Conservation (phyloP, 2,329 filamentous ascomycete genomes). For the Pyricularia grisea region DNA sequence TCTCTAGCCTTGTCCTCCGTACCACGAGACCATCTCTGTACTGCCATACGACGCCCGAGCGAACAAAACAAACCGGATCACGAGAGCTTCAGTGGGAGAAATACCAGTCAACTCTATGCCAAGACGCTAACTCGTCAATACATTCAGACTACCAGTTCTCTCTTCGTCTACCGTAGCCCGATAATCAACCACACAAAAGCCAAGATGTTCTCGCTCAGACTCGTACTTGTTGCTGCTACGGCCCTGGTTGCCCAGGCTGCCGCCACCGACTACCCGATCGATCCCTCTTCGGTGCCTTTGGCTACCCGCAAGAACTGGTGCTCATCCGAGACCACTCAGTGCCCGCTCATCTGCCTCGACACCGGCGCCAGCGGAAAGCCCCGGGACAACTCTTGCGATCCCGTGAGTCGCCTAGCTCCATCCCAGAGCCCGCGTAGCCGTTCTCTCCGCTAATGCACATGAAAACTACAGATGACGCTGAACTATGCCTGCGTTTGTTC, state of each 20-base stretch:
- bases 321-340: conserved; percentile 48
- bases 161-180: not conserved
- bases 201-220: conserved; percentile 46
- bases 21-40: not conserved
- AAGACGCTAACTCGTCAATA: not conserved
- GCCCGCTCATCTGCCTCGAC: conserved; percentile 65
- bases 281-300: conserved; percentile 49
- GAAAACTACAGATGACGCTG: conserved; percentile 27
- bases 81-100: not conserved
- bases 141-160: not conserved
- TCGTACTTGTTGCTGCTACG: conserved; percentile 41
- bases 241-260: conserved; percentile 43
- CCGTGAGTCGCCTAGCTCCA: conserved; percentile 33
- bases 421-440: not conserved
- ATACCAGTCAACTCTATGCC: not conserved
- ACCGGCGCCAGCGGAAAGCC: conserved; percentile 32
- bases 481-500: conserved; percentile 66
- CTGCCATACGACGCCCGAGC: not conserved
- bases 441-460: not conserved
- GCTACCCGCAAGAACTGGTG: conserved; percentile 54
- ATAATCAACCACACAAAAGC: not conserved
- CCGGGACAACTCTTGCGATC: conserved; percentile 55
- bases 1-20: not conserved
- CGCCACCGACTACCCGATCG: conserved; percentile 43
- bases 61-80: not conserved